Conservation (phyloP, 208 protist genomes). For the Polymyxa betae region DNA sequence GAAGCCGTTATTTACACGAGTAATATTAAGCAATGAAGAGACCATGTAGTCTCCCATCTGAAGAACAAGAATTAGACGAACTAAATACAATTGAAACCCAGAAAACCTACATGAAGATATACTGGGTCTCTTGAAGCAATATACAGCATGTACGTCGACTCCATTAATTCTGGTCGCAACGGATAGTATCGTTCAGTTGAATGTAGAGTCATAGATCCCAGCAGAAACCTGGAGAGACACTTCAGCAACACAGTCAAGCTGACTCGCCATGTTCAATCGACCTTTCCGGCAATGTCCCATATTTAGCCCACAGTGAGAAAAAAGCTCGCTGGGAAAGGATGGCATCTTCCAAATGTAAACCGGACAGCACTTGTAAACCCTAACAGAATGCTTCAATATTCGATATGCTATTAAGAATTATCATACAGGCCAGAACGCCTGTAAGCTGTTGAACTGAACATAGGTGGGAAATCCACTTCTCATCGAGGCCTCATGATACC, state of each 20-base stretch:
- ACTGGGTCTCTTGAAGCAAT: constrained; percentile 58
- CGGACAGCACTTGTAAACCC: constrained; percentile 51
- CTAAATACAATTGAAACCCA: background rate
- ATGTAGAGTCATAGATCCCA: constrained; percentile 28
- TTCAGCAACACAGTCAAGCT: background rate
- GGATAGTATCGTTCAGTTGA: constrained; percentile 67
- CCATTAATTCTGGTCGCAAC: constrained; percentile 69
- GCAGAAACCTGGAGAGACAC: constrained; percentile 27
- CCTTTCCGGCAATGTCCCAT: constrained; percentile 43
- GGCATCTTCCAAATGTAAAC: constrained; percentile 27
- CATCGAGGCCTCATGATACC: constrained; percentile 69
- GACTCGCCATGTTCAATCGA: background rate
- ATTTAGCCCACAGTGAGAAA: constrained; percentile 40
- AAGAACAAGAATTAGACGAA: background rate
- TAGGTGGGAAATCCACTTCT: constrained; percentile 35
- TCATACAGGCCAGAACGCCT: constrained; percentile 68
- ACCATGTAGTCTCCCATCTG: constrained; percentile 51
- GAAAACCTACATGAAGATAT: constrained; percentile 7
- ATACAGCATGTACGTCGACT: constrained; percentile 67
- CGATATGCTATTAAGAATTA: background rate
- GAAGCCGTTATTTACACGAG: constrained; percentile 52
- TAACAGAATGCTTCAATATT: background rate
- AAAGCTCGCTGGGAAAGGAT: constrained; percentile 34
- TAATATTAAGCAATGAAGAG: constrained; percentile 19
- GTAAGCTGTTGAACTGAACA: constrained; percentile 62